Evolutionary conservation across 305 asterid genomes (phyloP).

Genomic region (Plantago coronopus): DNA sequence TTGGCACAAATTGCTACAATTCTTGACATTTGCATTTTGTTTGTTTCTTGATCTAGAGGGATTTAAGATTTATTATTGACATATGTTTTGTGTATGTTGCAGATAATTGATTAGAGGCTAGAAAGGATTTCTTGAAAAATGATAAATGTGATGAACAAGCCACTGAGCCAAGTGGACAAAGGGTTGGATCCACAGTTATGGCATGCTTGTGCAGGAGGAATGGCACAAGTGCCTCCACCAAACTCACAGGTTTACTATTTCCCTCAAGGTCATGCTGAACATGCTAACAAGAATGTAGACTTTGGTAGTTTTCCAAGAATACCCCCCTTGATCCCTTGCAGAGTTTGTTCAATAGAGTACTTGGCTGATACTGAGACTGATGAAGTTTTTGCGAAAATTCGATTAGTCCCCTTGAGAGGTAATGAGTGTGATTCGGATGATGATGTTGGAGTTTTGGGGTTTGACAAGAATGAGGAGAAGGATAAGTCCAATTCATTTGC

Average conservation of each 20-base stretch:
- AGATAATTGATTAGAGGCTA: conserved; percentile 18
- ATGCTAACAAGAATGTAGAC: conserved; percentile 45
- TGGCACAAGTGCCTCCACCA: conserved; percentile 63
- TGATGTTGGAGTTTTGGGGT: conserved; percentile 33
- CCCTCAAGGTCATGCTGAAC: conserved; percentile 87
- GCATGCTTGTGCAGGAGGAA: conserved; percentile 93
- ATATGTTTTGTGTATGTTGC: conserved; percentile 11
- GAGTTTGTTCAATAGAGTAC: conserved; percentile 49
- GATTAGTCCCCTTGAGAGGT: conserved; percentile 42
- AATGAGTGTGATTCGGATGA: conserved; percentile 32
- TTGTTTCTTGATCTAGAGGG: not conserved
- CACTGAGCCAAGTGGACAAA: conserved; percentile 50
- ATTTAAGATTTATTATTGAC: conserved; percentile 12
- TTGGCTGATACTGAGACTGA: conserved; percentile 75
- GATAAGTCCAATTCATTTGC: conserved; percentile 73
- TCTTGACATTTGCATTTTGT: not conserved
- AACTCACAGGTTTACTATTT: conserved; percentile 66
- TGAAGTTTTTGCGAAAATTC: conserved; percentile 65
- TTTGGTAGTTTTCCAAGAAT: conserved; percentile 45
- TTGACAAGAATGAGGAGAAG: conserved; percentile 41
- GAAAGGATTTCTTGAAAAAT: conserved; percentile 22
- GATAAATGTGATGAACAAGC: conserved; percentile 52
- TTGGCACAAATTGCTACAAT: not conserved
- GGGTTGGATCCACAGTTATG: conserved; percentile 72
- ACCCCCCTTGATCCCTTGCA: conserved; percentile 52